Base-by-base conservation (phyloP, 2,329 filamentous ascomycete species). In the Nemania diffusa region DNA sequence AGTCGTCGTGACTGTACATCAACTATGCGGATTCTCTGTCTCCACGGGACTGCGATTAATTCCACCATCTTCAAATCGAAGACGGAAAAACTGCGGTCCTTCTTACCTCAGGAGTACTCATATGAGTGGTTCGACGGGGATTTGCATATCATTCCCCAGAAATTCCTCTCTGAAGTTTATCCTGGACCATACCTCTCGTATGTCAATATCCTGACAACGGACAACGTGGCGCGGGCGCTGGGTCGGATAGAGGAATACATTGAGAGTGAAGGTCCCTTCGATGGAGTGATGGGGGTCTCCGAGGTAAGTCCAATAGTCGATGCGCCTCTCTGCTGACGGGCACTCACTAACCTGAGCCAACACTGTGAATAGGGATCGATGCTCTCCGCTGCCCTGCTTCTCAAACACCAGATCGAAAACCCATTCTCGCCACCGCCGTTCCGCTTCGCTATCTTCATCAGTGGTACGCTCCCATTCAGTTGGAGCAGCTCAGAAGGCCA, bases 111-210 rank as follows among this genome's bases (percentile, higher is more conserved):
- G 2, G 58, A 61, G n/a, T 55, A 61, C 27, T 53, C 48, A 5
- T 61, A 61, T 34, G 58, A 61, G 58, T 61, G 58, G 58, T 34
- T 61, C 8, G 58, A 61, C n/a, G 58, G 58, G 26, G n/a, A 61
- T 34, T 44, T 46, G 29, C 24, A 53, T 34, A 26, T 61, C 24
- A 32, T 61, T 11, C 58, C 58, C 7, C 58, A 61, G 42, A 61
- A 61, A 13, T 61, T 61, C 26, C 58, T 61, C 9, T 61, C 58
- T 9, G 58, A 61, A 2, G 58, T 61, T 55, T 61, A 55, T 26
- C 58, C 58, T 32, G 58, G 58, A 6, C 58, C 58, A 26, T 61
- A 61, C 26, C 58, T 61, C 48, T 44, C 58, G n/a, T 61, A 61
- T 26, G 58, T 61, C 37, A 50, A 61, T n/a, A 55, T 61, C 26